phyloP scores from a whole-genome alignment of 2,329 filamentous ascomycete species.

The Pseudopyrenochaeta lycopersici region DNA sequence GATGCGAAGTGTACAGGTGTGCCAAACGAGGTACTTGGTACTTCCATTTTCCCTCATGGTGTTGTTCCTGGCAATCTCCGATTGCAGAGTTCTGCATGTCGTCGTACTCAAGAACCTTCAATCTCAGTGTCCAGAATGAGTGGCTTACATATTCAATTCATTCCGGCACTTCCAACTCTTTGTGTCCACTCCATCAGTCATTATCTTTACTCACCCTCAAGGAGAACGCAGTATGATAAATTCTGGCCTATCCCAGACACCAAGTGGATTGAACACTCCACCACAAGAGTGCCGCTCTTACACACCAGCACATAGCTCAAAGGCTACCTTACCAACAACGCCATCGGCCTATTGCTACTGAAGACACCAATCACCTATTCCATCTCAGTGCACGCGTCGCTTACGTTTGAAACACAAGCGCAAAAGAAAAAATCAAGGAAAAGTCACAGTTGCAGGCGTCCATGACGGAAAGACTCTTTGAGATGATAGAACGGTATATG shows the following conservation, averaged over 20 bases:
- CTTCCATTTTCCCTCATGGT: not conserved
- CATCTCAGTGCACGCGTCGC: slow-evolving; percentile 19
- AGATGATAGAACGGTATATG: slow-evolving; percentile 10
- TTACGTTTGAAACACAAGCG: slow-evolving; percentile 35
- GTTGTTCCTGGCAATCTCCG: not conserved
- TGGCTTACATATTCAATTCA: not conserved
- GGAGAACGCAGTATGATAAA: slow-evolving; percentile 8
- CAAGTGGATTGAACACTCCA: slow-evolving; percentile 14
- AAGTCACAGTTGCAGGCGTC: not conserved
- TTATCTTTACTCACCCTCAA: not conserved
- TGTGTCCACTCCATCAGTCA: not conserved
- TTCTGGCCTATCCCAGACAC: slow-evolving; percentile 11
- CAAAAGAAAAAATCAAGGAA: slow-evolving; percentile 26
- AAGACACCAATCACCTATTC: slow-evolving; percentile 30
- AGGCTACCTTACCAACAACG: slow-evolving; percentile 25
- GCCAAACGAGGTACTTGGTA: slow-evolving; percentile 21
- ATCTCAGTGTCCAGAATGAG: not conserved
- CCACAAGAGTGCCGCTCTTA: slow-evolving; percentile 18
- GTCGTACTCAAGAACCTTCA: not conserved
- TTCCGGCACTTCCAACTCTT: not conserved
- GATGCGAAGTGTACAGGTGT: slow-evolving; percentile 21
- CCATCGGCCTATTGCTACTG: slow-evolving; percentile 23
- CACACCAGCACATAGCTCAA: slow-evolving; percentile 10
- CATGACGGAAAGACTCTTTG: slow-evolving; percentile 11
- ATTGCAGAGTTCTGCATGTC: not conserved